phyloP scores from a whole-genome alignment of 768 basidiomycete genomes.

The Suillus americanus region DNA sequence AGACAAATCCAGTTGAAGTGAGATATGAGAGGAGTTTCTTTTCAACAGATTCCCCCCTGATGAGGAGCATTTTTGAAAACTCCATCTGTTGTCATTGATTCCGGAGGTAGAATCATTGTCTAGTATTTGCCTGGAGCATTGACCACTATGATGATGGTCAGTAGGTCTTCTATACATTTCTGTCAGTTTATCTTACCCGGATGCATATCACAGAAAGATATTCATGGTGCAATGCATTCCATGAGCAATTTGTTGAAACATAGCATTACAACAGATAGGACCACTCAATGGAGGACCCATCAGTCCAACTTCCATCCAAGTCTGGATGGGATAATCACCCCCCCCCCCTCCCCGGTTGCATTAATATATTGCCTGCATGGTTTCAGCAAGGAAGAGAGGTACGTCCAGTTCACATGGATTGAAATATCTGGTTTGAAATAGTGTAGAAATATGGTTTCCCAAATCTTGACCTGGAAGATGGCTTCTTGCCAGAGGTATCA shows the following conservation, averaged over 20 bases:
- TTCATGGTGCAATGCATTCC: neutral
- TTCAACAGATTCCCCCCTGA: too few relatives aligned
- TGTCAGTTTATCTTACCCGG: neutral
- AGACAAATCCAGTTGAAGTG: neutral
- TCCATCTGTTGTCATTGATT: neutral
- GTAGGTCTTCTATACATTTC: neutral
- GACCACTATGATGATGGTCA: neutral
- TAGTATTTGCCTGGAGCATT: neutral
- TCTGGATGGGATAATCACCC: neutral
- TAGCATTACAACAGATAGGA: neutral
- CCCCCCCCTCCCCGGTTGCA: neutral
- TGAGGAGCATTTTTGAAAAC: neutral
- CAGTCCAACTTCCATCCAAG: neutral
- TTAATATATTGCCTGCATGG: neutral
- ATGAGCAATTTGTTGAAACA: neutral
- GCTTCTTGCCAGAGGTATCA: neutral
- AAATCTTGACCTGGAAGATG: neutral
- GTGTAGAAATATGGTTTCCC: neutral
- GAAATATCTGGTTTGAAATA: neutral
- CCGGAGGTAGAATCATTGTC: neutral
- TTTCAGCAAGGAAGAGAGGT: constrained; percentile 3
- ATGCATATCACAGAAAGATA: neutral
- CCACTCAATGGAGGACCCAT: neutral
- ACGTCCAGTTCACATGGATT: neutral
- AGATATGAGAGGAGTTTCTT: neutral